Base-by-base conservation (phyloP, 805 yeast genomes). In the Komagataella pseudopastoris region DNA sequence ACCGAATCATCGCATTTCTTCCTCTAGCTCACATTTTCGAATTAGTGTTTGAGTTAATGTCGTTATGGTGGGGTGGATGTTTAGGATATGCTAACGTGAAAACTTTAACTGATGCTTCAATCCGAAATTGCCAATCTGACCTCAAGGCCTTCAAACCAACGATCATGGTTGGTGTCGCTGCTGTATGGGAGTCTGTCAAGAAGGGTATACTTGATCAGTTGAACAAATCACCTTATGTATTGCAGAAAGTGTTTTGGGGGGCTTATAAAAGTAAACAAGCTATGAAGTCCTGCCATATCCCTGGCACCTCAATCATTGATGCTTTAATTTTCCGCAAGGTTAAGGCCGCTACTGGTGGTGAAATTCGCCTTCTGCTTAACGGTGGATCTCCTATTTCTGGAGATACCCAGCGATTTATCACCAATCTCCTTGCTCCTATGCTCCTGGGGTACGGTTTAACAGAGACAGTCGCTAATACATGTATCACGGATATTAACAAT, bases 1-100 rank as follows among this genome's bases (percentile, higher is more conserved):
- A 93, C 69, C 76, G 88, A 58, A 71, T 91, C 56, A 80, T 93
- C 66, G 84, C 90, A 16, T 90, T 91, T 66, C 77, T 93, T 64
- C 99, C 99, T 10, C 77, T 93, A 62, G 99, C 99, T 6, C 99
- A 93, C 64, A 93, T 93, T 59, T 87, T 93, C 59, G 99, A 93
- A 71, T 74, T 88, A 68, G 88, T 80, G 3, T 89, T 93, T 57
- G 99, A 93, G 72, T 72, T 89, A 61, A 67, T 79, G 30, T 62
- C 78, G 44, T 78, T 93, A 59, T 81, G 80, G 73, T 93, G 97
- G 98, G 98, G 98, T 64, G 83, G 86, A 51, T 66, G 78, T 51
- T 66, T 86, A 47, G 98, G 98, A 59, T 93, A 93, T 70, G 98
- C 96, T 50, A 81, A 75, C 59, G 96, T 91, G 56, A 89, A 89